Base-by-base conservation (phyloP, 805 yeast species). In the Debaryomyces hansenii region DNA sequence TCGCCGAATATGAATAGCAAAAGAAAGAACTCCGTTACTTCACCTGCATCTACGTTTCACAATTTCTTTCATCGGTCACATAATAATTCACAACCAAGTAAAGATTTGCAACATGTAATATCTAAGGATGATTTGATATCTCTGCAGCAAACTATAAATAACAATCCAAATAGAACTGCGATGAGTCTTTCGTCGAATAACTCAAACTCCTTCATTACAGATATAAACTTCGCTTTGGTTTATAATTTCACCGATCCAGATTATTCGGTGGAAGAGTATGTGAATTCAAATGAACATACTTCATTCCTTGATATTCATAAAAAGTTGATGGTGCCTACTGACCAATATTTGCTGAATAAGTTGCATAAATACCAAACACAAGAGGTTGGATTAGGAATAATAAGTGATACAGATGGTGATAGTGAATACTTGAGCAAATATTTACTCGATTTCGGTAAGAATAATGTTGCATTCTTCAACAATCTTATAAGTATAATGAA, bases 221-320 rank as follows among this genome's bases (percentile, higher is more conserved):
- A 69, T 43, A 45, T 57, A 1, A 54, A 56, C 32, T 59, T 63
- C 42, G 74, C 71, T 5, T 50, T 56, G 49, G 52, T 64, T 4
- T 67, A 62, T 53, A 66, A 65, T 31, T 69, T 67, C 51, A 66
- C 72, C 0, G 64, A 66, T 39, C 66, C 70, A 0, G 64, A 58
- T 31, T 65, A 56, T 47, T 41, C 60, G 1, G 32, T 56, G 5
- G 72, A 66, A 12, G 64, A 59, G 11, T 20, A 38, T 5, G 70
- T 63, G 2, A 49, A 47, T 32, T 27, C 45, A 5, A 42, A 42
- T 3, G 66, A 64, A 7, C 64, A 60, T 43, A 41, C 54, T 0
- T 46, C 59, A 3, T 46, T 64, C n/a, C 37, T 44, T 20, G 69
- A 64, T 29, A 53, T 64, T 6, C 70, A 62, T 34, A 65, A 57